Base-by-base conservation (phyloP, 1,284 basidiomycete genomes). In the Mycosarcoma mackinlayi region DNA sequence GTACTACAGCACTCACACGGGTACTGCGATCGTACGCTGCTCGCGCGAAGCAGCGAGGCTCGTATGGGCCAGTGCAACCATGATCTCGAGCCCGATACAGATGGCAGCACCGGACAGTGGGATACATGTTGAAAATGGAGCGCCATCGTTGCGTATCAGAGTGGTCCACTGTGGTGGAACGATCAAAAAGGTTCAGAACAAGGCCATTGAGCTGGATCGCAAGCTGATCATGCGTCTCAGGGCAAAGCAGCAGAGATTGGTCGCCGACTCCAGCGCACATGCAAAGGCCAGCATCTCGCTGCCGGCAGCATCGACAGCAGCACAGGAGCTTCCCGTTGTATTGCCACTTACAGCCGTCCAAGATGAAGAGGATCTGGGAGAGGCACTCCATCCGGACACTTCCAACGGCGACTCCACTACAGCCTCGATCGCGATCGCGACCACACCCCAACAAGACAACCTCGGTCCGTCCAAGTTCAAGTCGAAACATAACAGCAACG, bases 111-210 rank as follows among this genome's bases (percentile, higher is more conserved):
- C 39, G 24, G 49, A 23, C 6, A 7, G 11, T 13, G 16, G 16
- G 4, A n/a, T n/a, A n/a, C 24, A 23, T 9, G 19, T n/a, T 16
- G 13, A 7, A 13, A n/a, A 39, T 3, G 23, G 9, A n/a, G 41
- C 10, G 23, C 21, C 61, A 8, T 38, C 49, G n/a, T 18, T 72
- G 30, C 47, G 73, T 35, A 62, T 72, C 6, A 34, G 65, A 11
- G 69, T 72, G 33, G 48, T 66, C 4, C 73, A 73, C 18, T 64
- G 63, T 34, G 69, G 69, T 24, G 73, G 73, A 2, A 75, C 73
- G 9, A 70, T 75, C 62, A 75, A 75, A 30, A 75, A 75, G 63
- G 48, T 68, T 6, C 73, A 75, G 45, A 58, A 59, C 49, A 61
- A 65, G 13, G 73, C 73, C 14, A 75, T 75, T 33, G 66, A 68